Evolutionary conservation across 805 yeast genomes (phyloP), one percentile per base, ranked within the genome.

Genomic region (Yamadazyma phyllophila): DNA sequence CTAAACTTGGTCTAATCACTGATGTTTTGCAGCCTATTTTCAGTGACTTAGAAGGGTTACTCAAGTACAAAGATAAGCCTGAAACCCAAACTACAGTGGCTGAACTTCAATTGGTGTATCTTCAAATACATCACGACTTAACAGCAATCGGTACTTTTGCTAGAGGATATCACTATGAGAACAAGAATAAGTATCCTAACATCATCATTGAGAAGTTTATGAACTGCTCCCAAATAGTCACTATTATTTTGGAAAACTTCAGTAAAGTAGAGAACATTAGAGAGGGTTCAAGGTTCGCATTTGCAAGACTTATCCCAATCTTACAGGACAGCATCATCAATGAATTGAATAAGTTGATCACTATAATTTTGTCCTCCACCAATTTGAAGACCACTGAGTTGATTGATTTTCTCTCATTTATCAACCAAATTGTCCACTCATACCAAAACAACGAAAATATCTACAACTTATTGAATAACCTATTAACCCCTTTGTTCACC

Each of bases 71-170:
- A 27, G 45, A 42, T 16, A 42, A 42, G 27, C 45, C 45, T 12
- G 45, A 35, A 12, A 14, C 31, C 11, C 43, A 37, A 26, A 13
- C 32, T 12, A 24, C 41, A 11, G 11, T 7, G 32, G 40, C 26
- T 17, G 62, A 70, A 4, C 70, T 66, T 44, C 63, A 63, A 41
- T 70, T 73, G 35, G 57, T 76, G 29, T 74, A 84, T 1, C 65
- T 88, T 37, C 94, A 88, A 60, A 84, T 89, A 2, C 96, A 94
- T 62, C 97, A 92, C 61, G 77, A 83, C 29, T 67, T 94, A 40
- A 80, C 88, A 81, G 91, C 97, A 0, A 80, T 92, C 37, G 97
- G 97, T 37, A 88, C 97, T 0, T 76, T 91, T 57, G 85, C 90
- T 3, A 80, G 94, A 60, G 98, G 98, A 4, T 81, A 86, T 56